These are phyloP conservation scores for Leptographium wingfieldii DNA, from an alignment of 2,329 filamentous ascomycete genomes.

Conservation along the genomic window DNA sequence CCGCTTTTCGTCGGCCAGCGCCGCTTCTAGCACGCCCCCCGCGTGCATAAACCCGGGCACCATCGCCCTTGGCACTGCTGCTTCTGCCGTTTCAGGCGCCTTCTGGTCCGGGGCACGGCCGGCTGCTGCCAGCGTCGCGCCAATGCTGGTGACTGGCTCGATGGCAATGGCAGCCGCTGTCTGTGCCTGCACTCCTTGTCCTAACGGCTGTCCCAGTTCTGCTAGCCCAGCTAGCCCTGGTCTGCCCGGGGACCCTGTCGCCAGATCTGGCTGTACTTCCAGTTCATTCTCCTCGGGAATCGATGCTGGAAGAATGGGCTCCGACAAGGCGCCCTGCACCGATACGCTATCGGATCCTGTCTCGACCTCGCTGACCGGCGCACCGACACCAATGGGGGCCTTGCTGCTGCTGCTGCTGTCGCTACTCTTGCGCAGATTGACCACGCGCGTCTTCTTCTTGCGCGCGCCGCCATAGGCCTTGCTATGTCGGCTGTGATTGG, in stretches of 20 bases:
- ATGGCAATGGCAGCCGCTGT: neutral
- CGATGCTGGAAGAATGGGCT: constrained; percentile 41
- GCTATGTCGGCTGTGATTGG: constrained; percentile 40
- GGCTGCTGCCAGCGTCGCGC: constrained; percentile 3
- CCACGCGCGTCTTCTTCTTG: constrained; percentile 74
- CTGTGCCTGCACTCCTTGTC: neutral
- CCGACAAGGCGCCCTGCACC: constrained; percentile 47
- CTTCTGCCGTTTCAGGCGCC: neutral
- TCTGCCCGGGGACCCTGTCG: too few species aligned
- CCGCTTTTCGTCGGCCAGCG: neutral
- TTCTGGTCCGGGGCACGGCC: neutral
- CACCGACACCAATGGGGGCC: constrained; percentile 24
- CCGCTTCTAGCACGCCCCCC: neutral
- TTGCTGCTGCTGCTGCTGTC: constrained; percentile 11
- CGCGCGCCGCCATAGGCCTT: constrained; percentile 47
- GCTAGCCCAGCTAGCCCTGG: neutral
- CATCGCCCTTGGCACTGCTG: neutral
- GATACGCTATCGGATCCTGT: constrained; percentile 32
- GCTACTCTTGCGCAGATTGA: constrained; percentile 55
- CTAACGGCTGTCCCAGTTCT: neutral
- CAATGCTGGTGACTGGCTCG: constrained; percentile 3
- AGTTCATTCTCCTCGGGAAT: constrained; percentile 48
- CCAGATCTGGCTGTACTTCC: constrained; percentile 18
- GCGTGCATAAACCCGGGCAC: neutral
- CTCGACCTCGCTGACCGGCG: constrained; percentile 38